Base-by-base conservation (phyloP, 345 rosid genomes). In the Hirschfeldia incana region DNA sequence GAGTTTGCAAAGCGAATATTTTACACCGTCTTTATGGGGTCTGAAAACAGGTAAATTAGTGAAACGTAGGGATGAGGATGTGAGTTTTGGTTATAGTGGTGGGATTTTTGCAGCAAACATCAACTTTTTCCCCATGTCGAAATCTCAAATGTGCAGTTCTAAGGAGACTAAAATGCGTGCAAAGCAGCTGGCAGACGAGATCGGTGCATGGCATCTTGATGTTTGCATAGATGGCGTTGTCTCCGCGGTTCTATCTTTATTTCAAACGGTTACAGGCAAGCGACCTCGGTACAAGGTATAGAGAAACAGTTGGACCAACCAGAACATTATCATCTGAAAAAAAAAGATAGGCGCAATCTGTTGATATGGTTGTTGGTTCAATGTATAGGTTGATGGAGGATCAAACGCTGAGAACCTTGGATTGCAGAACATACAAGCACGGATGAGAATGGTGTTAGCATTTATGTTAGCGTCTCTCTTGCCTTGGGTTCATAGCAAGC, bases 171-270 rank as follows among this genome's bases (percentile, higher is more conserved):
- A 82, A 82, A 82, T 53, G 78, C 87, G 88, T 63, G 98, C 98
- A 70, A 93, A 89, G 90, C 77, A 78, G 65, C 87, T 95, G 59
- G 91, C 98, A 46, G 89, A 88, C 11, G 97, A 95, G 86, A 93
- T 95, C 11, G 99, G 99, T 55, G 85, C 99, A 1, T 89, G 94
- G 97, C 99, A 90, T 90, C 92, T 95, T 75, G 94, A 95, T 64
- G 88, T 92, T 80, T 75, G 81, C 81, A 90, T 95, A 80, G 98
- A 95, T 73, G 85, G 84, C n/a, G 90, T 95, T 79, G 89, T 91
- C 37, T 91, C 99, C 79, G 88, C 98, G 0, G 81, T 95, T 39
- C 70, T 95, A 37, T 79, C 91, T 72, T 81, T 95, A 81, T 88
- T 95, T 80, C 90, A 89, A 83, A 90, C 91, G 2, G 88, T 93